Evolutionary conservation across 2,329 filamentous ascomycete species (phyloP).

Genomic region (Fusarium pseudocircinatum): DNA sequence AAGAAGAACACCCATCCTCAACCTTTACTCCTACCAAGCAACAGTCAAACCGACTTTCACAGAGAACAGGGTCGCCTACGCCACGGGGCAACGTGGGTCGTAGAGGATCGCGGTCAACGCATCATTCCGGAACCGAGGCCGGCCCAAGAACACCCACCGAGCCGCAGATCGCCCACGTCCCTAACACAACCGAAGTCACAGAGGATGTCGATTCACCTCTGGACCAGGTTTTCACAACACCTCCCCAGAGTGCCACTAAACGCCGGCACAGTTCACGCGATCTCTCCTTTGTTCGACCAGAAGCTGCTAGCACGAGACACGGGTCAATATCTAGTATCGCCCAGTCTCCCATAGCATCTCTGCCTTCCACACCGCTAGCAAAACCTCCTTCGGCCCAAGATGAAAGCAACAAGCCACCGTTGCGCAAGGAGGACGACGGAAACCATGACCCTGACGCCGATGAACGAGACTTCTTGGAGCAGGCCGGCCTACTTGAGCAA

Average conservation of each 20-base stretch:
- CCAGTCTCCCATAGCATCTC: conserved; percentile 41
- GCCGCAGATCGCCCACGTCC: conserved; percentile 23
- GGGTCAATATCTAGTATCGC: conserved; percentile 48
- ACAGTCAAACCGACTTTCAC: conserved; percentile 38
- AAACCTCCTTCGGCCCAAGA: conserved; percentile 33
- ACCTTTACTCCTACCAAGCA: conserved; percentile 41
- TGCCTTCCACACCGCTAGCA: conserved; percentile 35
- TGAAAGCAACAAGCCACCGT: conserved; percentile 30
- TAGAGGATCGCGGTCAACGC: conserved; percentile 43
- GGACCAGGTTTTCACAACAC: conserved; percentile 45
- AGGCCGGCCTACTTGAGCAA: conserved; percentile 70
- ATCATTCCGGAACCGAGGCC: conserved; percentile 38
- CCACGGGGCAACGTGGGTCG: conserved; percentile 36
- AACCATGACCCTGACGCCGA: conserved; percentile 68
- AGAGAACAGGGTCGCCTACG: conserved; percentile 42
- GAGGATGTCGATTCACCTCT: conserved; percentile 42
- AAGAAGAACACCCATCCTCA: conserved; percentile 69
- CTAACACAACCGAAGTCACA: conserved; percentile 26
- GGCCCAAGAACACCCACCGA: conserved; percentile 44
- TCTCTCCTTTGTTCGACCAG: conserved; percentile 36
- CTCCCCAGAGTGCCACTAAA: conserved; percentile 45
- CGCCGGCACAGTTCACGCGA: conserved; percentile 41
- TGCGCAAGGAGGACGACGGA: conserved; percentile 27
- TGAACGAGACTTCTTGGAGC: conserved; percentile 73
- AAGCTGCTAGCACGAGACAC: conserved; percentile 40